Evolutionary conservation across 768 basidiomycete species (phyloP).

Genomic region (Trametes cubensis): DNA sequence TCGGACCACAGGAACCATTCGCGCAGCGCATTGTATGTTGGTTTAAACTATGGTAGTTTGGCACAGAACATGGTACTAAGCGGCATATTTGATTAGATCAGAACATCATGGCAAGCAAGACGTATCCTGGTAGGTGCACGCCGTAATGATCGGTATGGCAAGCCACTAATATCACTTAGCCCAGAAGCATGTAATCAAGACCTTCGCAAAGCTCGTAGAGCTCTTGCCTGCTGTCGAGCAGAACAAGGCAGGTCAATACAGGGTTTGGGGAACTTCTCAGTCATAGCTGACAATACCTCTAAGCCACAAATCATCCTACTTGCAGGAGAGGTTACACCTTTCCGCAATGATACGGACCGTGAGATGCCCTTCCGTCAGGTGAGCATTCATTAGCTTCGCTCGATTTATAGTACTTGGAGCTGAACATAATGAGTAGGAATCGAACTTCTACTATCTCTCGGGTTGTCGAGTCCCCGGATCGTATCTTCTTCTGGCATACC

Average conservation of each 20-base stretch:
- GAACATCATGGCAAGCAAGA: slow-evolving; percentile 7
- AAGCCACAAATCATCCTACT: slow-evolving; percentile 74
- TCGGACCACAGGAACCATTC: not conserved
- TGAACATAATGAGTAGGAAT: slow-evolving; percentile 49
- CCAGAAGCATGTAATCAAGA: slow-evolving; percentile 53
- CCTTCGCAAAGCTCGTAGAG: slow-evolving; percentile 52
- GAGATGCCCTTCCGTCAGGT: slow-evolving; percentile 69
- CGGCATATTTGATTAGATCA: no score
- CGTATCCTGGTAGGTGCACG: slow-evolving; percentile 5
- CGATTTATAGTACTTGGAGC: slow-evolving; percentile 14
- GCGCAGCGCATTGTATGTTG: not conserved
- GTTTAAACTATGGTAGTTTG: not conserved
- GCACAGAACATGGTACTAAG: not conserved
- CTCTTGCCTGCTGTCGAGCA: slow-evolving; percentile 53
- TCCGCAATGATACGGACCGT: slow-evolving; percentile 83
- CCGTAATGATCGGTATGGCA: no score
- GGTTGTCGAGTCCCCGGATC: slow-evolving; percentile 78
- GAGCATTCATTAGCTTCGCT: slow-evolving; percentile 26
- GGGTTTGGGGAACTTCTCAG: not conserved
- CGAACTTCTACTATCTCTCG: slow-evolving; percentile 87
- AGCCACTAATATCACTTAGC: slow-evolving; percentile 37
- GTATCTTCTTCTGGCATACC: slow-evolving; percentile 62
- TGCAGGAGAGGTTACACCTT: slow-evolving; percentile 63
- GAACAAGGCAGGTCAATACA: slow-evolving; percentile 49
- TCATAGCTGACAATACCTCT: not conserved